Evolutionary conservation across 2,329 filamentous ascomycete genomes (phyloP), one percentile per base, ranked within the genome.

Genomic region (Bimuria novae-zelandiae): DNA sequence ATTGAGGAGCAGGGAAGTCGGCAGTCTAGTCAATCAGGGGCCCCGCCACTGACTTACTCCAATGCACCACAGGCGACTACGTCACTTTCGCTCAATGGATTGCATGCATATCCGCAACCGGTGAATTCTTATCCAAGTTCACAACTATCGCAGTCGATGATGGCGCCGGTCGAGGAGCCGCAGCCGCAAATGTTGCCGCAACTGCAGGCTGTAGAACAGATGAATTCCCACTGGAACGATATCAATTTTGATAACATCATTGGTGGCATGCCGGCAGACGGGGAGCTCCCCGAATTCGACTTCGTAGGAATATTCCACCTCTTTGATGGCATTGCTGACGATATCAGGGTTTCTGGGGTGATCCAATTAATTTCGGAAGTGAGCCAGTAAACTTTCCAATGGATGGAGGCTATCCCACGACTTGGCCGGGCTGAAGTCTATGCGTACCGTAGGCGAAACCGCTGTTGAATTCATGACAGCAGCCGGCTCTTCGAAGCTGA

Each of bases 311-410:
- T 47, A 7, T 7, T 29, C 7, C 10, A 14, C 17, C 7, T 30
- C 17, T 30, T 11, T 8, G 7, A 12, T 36, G 19, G 7, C 14
- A 10, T 47, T 19, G 48, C 61, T 67, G 33, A 67, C 44, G 21
- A 19, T 10, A 19, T 2, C 16, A 71, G 69, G 69, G 71, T 3
- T 74, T 72, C 45, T 74, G 71, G 71, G 71, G 71, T 19, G 71
- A 73, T 48, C 70, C 71, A 1, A 68, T 73, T 49, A 70, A 68
- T 33, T 70, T 72, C 29, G 62, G 64, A 23, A 69, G 61, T 23
- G 69, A 72, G 36, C 60, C 62, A 29, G 54, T 56, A 12, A 45
- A 43, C 7, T 53, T 49, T 29, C 54, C 54, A 4, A 39, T 48
- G 30, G 56, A 59, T 45, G 54, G 36, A 7, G 46, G 32, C 1